Evolutionary conservation across 345 rosid species (phyloP).

Genomic region (Iberis pinnata): DNA sequence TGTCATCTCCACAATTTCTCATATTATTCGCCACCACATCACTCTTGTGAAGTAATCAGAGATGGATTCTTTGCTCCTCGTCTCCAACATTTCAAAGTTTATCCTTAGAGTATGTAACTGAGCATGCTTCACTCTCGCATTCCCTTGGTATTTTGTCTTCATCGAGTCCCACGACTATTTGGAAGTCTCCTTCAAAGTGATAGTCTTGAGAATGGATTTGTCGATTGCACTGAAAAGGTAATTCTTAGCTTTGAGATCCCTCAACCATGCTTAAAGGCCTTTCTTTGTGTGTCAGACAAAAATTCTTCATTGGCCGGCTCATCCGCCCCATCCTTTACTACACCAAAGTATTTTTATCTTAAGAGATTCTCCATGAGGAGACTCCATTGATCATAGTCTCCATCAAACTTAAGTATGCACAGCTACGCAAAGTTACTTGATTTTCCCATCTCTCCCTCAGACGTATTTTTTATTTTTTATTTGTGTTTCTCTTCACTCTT

Average conservation of each 20-base stretch:
- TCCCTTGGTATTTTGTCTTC: too few species aligned
- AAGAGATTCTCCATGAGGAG: constrained; percentile 6
- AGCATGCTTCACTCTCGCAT: too few species aligned
- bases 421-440: neutral
- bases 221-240: neutral
- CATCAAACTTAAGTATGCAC: neutral
- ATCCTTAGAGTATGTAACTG: too few species aligned
- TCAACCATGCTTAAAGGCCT: neutral
- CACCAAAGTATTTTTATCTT: neutral
- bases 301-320: neutral
- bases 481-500: too few species aligned
- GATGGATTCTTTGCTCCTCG: neutral
- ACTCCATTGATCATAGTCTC: constrained; percentile 10
- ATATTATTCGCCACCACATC: neutral
- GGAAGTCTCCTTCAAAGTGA: too few species aligned
- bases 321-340: neutral
- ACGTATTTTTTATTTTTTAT: too few species aligned
- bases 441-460: too few species aligned
- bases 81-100: too few species aligned
- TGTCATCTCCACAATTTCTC: constrained; percentile 1
- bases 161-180: too few species aligned
- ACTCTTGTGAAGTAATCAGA: neutral
- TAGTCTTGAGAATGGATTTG: neutral
- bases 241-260: too few species aligned
- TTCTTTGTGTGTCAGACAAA: neutral